Evolutionary conservation across 2,329 filamentous ascomycete species (phyloP).

Genomic region (Hypocreales sp.): DNA sequence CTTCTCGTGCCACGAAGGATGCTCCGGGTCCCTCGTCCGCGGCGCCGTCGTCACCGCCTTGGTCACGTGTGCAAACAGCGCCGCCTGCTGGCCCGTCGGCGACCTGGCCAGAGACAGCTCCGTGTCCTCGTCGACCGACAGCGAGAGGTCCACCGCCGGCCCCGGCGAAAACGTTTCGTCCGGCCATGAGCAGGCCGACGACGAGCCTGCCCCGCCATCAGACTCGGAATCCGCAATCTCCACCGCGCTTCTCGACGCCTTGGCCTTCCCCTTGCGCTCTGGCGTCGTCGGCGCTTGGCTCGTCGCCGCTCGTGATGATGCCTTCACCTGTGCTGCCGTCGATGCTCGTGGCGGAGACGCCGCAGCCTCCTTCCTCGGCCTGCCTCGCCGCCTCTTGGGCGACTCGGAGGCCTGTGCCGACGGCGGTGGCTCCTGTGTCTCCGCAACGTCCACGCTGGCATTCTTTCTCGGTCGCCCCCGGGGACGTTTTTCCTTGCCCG

Average conservation of each 20-base stretch:
- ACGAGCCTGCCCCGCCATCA: conserved; percentile 15
- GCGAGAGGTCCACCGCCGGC: conserved; percentile 23
- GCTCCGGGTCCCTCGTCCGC: conserved; percentile 27
- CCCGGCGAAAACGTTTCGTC: conserved; percentile 28
- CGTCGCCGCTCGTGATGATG: too few species aligned
- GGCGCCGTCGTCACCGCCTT: conserved; percentile 36
- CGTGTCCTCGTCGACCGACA: conserved; percentile 27
- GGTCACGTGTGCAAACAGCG: conserved; percentile 36
- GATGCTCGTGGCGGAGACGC: background rate
- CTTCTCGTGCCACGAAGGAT: conserved; percentile 74
- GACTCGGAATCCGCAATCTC: conserved; percentile 39
- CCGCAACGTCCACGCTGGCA: conserved; percentile 6
- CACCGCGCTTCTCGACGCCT: conserved; percentile 6
- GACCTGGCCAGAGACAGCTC: conserved; percentile 24
- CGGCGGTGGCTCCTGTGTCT: conserved; percentile 18
- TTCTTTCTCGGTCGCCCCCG: conserved; percentile 19
- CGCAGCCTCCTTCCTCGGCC: conserved; percentile 21
- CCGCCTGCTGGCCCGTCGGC: conserved; percentile 24
- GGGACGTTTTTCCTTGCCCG: conserved; percentile 9
- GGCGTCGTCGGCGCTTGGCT: background rate
- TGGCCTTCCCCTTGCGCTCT: conserved; percentile 1
- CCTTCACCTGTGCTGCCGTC: too few species aligned
- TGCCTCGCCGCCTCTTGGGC: conserved; percentile 22
- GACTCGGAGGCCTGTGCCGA: conserved; percentile 16
- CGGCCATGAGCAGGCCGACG: conserved; percentile 18